Evolutionary conservation across 83 land plant genomes (phyloP).

Genomic region (Picea engelmannii): DNA sequence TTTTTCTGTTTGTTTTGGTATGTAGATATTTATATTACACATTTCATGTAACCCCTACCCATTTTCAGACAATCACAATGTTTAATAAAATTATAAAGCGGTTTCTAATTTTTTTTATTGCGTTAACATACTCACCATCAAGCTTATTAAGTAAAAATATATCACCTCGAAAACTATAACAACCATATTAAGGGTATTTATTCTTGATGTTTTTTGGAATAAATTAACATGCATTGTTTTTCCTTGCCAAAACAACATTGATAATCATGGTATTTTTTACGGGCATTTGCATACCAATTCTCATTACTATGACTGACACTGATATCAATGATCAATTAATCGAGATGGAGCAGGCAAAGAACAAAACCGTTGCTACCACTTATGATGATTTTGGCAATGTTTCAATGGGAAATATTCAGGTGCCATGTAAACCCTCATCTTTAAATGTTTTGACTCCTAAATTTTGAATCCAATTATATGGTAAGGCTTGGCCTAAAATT

Average conservation of each 20-base stretch:
- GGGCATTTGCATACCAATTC: constrained; percentile 61
- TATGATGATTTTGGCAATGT: constrained; percentile 66
- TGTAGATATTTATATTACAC: no score
- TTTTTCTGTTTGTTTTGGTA: no score
- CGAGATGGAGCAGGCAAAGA: constrained; percentile 6
- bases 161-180: no score
- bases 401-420: constrained; percentile 81
- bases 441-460: background rate
- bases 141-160: no score
- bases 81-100: no score
- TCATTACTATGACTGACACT: constrained; percentile 73
- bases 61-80: no score
- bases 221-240: no score
- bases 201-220: no score
- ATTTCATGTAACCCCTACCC: no score
- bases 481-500: background rate
- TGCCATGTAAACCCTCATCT: constrained; percentile 21
- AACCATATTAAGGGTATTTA: no score
- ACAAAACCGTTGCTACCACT: constrained; percentile 19
- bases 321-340: constrained; percentile 24
- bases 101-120: no score
- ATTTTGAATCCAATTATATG: background rate
- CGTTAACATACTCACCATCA: no score
- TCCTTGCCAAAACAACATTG: constrained; percentile 40
- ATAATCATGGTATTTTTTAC: constrained; percentile 67